These are phyloP conservation scores for Ogataea paradorogensis DNA, from an alignment of 805 yeast species.

Conservation along the genomic window DNA sequence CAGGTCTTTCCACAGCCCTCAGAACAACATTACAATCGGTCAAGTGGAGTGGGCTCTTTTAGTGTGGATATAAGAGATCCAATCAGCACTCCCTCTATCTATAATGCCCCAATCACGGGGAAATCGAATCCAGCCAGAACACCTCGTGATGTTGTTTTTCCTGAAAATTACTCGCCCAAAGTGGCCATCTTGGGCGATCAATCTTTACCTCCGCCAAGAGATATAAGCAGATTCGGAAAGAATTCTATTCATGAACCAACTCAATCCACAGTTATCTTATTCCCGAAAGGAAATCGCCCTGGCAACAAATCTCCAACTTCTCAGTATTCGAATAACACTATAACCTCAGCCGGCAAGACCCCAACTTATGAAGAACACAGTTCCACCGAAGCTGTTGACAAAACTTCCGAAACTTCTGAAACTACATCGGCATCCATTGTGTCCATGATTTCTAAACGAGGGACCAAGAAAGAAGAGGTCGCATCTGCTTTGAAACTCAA, in stretches of 20 bases:
- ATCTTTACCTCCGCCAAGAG: conserved; percentile 31
- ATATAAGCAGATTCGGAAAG: conserved; percentile 18
- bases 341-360: neutral
- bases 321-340: neutral
- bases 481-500: conserved; percentile 14
- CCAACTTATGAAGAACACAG: conserved; percentile 3
- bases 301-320: conserved; percentile 20
- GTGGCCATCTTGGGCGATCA: conserved; percentile 31
- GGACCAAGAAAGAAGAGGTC: conserved; percentile 14
- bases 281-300: conserved; percentile 40
- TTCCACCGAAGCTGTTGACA: conserved; percentile 3
- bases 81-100: conserved; percentile 9
- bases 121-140: conserved; percentile 11
- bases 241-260: conserved; percentile 6
- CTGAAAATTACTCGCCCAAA: conserved; percentile 13
- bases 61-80: conserved; percentile 10
- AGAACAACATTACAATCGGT: neutral
- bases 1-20: neutral
- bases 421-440: conserved; percentile 4
- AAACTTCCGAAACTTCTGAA: conserved; percentile 6
- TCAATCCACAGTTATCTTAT: conserved; percentile 44
- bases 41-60: conserved; percentile 5
- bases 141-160: conserved; percentile 14
- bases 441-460: conserved; percentile 3
- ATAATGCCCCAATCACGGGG: conserved; percentile 10